These are phyloP conservation scores for Chaetomiaceae sp. DNA, from an alignment of 2,329 filamentous ascomycete genomes.

Conservation along the genomic window DNA sequence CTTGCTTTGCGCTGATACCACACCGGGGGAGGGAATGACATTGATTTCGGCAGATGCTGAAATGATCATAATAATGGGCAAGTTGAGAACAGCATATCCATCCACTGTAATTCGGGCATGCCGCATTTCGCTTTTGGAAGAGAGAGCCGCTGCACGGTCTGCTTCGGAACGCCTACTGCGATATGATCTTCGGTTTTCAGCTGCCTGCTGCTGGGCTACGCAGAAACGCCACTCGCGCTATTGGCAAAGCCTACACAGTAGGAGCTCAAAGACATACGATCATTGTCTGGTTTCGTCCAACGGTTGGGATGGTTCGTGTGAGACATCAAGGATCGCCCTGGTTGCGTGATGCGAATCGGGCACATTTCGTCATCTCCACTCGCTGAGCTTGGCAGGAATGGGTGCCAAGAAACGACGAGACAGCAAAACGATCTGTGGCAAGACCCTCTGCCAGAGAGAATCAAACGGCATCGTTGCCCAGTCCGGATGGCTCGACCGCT, in stretches of 20 bases:
- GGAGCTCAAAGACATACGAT: too few relatives aligned
- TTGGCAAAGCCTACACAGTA: too few relatives aligned
- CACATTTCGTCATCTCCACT: conserved; percentile 7
- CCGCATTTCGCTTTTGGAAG: too few relatives aligned
- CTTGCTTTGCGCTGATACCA: conserved; percentile 19
- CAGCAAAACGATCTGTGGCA: not conserved
- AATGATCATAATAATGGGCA: too few relatives aligned
- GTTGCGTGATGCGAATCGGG: not conserved
- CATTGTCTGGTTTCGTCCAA: too few relatives aligned
- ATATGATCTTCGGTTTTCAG: not conserved
- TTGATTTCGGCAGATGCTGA: too few relatives aligned
- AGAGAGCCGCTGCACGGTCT: too few relatives aligned
- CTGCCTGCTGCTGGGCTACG: not conserved
- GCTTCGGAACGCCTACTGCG: too few relatives aligned
- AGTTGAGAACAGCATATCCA: too few relatives aligned
- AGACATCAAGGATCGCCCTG: not conserved
- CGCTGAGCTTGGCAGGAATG: conserved; percentile 12
- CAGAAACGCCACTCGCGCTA: too few relatives aligned
- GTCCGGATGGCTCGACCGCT: not conserved
- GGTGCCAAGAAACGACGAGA: not conserved
- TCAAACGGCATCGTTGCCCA: not conserved
- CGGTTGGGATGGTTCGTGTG: not conserved
- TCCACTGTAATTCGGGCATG: too few relatives aligned
- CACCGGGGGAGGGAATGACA: too few relatives aligned
- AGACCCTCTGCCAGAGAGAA: not conserved